Conservation (phyloP, 2,329 filamentous ascomycete species). For the Hortaea sp. region DNA sequence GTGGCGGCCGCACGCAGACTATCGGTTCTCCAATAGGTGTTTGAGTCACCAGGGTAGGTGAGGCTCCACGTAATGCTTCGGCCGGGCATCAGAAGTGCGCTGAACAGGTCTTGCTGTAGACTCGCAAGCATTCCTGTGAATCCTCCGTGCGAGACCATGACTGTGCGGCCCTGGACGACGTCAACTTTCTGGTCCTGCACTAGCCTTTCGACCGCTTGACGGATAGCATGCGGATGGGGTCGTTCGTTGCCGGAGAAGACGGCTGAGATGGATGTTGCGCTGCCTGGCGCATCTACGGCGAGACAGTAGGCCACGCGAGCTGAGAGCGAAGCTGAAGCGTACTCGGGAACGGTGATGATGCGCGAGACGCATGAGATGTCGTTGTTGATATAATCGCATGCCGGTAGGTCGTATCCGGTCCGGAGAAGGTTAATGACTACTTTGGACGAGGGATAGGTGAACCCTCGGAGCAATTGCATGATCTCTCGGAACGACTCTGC, state of each 20-base stretch:
- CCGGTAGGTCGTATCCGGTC: background rate
- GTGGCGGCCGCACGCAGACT: slow-evolving; percentile 6
- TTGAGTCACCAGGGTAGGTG: slow-evolving; percentile 2
- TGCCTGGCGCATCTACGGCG: background rate
- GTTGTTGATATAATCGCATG: background rate
- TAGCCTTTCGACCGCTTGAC: slow-evolving; percentile 9
- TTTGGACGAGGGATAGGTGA: slow-evolving; percentile 7
- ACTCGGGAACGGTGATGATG: slow-evolving; percentile 1
- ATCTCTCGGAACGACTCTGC: background rate
- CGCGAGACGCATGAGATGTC: background rate
- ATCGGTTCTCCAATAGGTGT: slow-evolving; percentile 8
- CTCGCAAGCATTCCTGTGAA: slow-evolving; percentile 4
- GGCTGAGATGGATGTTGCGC: slow-evolving; percentile 5
- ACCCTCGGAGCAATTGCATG: slow-evolving; percentile 1
- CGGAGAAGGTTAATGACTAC: slow-evolving; percentile 8
- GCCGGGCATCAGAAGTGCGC: slow-evolving; percentile 9
- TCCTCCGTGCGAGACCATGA: slow-evolving; percentile 3
- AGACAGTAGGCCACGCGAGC: slow-evolving; percentile 3
- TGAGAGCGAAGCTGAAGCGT: background rate
- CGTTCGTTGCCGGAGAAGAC: slow-evolving; percentile 7
- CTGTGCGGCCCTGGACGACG: slow-evolving; percentile 10
- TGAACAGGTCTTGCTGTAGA: slow-evolving; percentile 8
- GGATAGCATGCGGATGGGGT: slow-evolving; percentile 11
- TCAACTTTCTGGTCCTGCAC: slow-evolving; percentile 10
- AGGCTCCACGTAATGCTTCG: slow-evolving; percentile 9